Conservation (phyloP, 768 basidiomycete genomes). For the Macrolepiota albuminosa region DNA sequence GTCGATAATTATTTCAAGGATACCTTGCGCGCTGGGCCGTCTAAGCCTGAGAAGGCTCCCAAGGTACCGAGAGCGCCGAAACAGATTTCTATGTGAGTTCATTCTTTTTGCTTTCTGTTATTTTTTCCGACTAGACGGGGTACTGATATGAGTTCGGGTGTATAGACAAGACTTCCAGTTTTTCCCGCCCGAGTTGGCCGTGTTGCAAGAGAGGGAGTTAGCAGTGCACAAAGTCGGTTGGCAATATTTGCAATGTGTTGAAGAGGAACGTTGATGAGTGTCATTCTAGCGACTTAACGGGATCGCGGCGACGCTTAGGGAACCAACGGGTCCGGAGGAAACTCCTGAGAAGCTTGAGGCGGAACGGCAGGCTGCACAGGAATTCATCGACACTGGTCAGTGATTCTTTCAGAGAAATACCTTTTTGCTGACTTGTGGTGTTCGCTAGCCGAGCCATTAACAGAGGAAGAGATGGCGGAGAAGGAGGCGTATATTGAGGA, state of each 20-base stretch:
- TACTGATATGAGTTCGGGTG: not conserved
- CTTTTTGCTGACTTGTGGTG: not conserved
- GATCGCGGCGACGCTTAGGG: constrained; percentile 59
- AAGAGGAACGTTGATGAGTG: not conserved
- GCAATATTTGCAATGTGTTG: not conserved
- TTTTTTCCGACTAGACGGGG: not conserved
- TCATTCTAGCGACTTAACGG: constrained; percentile 55
- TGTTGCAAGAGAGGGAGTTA: constrained; percentile 83
- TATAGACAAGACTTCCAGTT: constrained; percentile 94
- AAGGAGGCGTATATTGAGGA: constrained; percentile 75
- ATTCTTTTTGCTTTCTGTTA: not conserved
- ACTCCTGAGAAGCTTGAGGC: constrained; percentile 82
- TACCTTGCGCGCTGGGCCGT: constrained; percentile 73
- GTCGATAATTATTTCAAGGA: constrained; percentile 96
- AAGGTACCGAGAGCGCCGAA: constrained; percentile 86
- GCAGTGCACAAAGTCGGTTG: constrained; percentile 66
- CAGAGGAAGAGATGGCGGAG: constrained; percentile 77
- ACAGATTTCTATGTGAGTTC: constrained; percentile 72
- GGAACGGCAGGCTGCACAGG: constrained; percentile 74
- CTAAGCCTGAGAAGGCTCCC: constrained; percentile 75
- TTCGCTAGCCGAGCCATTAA: constrained; percentile 75
- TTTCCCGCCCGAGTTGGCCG: constrained; percentile 76
- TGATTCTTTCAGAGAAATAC: not conserved
- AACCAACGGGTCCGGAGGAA: constrained; percentile 65
- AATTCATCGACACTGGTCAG: constrained; percentile 80